Evolutionary conservation across 2,329 filamentous ascomycete species (phyloP).

Genomic region (Didymella pomorum): DNA sequence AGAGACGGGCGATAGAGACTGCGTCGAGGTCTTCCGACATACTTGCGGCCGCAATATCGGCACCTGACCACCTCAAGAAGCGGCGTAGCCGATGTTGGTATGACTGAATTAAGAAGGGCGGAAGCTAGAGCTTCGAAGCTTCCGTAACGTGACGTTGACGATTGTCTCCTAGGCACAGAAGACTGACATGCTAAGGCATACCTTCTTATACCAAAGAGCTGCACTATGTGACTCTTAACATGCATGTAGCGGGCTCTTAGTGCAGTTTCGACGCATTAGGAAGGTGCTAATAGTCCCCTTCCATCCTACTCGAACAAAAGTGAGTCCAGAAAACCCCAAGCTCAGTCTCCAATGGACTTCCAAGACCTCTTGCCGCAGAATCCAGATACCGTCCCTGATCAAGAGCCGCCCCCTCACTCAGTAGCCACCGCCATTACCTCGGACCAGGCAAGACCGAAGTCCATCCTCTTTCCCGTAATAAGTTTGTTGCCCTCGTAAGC

Average conservation of each 20-base stretch:
- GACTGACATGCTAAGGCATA: neutral
- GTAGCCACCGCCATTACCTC: neutral
- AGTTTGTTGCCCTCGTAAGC: too few species aligned
- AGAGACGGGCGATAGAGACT: slow-evolving; percentile 26
- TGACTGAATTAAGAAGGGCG: neutral
- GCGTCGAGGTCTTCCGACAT: slow-evolving; percentile 27
- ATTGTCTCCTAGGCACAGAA: neutral
- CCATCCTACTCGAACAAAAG: too few species aligned
- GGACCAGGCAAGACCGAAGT: neutral
- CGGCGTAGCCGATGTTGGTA: neutral
- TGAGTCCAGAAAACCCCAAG: neutral
- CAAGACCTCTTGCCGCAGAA: neutral
- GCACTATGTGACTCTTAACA: neutral
- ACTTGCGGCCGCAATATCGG: neutral
- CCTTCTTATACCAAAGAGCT: neutral
- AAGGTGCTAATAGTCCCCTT: neutral
- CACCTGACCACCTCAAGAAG: neutral
- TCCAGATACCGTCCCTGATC: too few species aligned
- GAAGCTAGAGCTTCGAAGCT: neutral
- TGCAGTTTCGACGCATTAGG: neutral
- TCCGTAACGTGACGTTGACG: neutral
- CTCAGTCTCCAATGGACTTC: neutral
- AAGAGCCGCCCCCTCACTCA: neutral
- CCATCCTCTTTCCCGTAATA: too few species aligned
- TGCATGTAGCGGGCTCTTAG: neutral